Percentiles rank a stretch among this genome's conserved stretches.
These are phyloP conservation scores for Irineochytrium annulatum DNA, from an alignment of 192 early-diverging fungal genomes.

Conservation along the genomic window DNA sequence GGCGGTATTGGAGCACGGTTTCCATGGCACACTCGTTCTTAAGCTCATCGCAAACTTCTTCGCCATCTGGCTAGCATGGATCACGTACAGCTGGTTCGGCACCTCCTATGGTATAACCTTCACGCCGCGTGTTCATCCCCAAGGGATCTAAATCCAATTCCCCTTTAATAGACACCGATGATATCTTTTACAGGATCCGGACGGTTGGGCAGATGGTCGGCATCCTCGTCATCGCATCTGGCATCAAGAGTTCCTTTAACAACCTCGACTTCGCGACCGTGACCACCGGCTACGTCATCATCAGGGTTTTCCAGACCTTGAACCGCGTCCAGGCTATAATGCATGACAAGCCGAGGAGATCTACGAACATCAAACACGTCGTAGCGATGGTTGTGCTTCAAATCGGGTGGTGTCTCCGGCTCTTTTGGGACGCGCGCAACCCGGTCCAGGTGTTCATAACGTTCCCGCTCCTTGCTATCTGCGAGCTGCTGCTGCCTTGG, in stretches of 20 bases:
- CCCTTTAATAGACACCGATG: too few relatives aligned
- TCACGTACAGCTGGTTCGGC: constrained; percentile 5
- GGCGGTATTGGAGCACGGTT: too few relatives aligned
- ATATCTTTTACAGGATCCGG: constrained; percentile 2
- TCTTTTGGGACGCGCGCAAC: neutral
- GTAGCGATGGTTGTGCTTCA: constrained; percentile 7
- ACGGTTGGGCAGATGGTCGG: constrained; percentile 18
- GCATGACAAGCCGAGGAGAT: neutral
- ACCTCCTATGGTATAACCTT: too few relatives aligned
- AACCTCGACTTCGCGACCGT: neutral
- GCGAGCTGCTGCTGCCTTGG: too few relatives aligned
- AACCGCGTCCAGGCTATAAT: constrained; percentile 2
- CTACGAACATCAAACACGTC: constrained; percentile 3
- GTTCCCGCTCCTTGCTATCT: too few relatives aligned
- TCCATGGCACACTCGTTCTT: too few relatives aligned
- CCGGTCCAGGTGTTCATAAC: too few relatives aligned
- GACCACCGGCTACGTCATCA: constrained; percentile 4
- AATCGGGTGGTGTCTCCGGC: neutral
- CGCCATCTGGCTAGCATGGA: constrained; percentile 4
- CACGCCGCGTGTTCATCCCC: too few relatives aligned
- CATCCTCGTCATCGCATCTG: constrained; percentile 10
- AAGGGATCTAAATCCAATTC: too few relatives aligned
- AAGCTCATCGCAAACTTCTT: neutral
- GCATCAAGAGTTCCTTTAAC: constrained; percentile 2
- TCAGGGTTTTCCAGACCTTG: constrained; percentile 7